Conservation (phyloP, 148 eudicot species). For the Amaranthus hypochondriacus region DNA sequence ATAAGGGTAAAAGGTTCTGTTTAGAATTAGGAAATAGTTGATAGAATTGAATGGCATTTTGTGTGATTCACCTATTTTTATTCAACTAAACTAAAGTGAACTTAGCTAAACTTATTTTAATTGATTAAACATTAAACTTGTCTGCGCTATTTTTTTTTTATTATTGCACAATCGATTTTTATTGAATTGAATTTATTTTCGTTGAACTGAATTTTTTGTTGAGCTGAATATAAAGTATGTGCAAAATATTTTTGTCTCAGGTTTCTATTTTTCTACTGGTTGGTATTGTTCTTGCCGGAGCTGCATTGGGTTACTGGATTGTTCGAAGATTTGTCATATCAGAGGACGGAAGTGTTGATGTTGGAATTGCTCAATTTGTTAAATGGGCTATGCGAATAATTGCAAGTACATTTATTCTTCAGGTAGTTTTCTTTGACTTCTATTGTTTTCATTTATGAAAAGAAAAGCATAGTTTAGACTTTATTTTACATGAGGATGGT, state of each 20-base stretch:
- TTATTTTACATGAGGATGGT: background rate
- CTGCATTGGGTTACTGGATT: slow-evolving; percentile 85
- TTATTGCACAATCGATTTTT: no score
- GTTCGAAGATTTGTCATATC: slow-evolving; percentile 76
- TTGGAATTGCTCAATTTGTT: slow-evolving; percentile 71
- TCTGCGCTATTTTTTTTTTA: no score
- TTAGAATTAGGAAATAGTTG: background rate
- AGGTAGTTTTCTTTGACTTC: slow-evolving; percentile 34
- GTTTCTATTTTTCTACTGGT: slow-evolving; percentile 60
- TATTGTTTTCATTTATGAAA: slow-evolving; percentile 4
- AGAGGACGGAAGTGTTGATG: slow-evolving; percentile 87
- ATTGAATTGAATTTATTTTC: no score
- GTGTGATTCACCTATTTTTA: no score
- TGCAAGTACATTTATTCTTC: slow-evolving; percentile 68
- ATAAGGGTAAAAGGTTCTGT: background rate
- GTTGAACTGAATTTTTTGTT: no score
- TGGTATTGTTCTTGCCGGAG: slow-evolving; percentile 69
- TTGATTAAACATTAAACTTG: no score
- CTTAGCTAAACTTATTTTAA: no score
- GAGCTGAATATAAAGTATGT: background rate
- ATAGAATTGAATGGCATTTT: background rate
- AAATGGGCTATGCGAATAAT: slow-evolving; percentile 80
- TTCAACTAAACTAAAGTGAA: no score
- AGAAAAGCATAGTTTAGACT: background rate
- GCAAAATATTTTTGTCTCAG: slow-evolving; percentile 32